Base-by-base conservation (phyloP, 257 asterid genomes). In the Nicotiana obtusifolia region DNA sequence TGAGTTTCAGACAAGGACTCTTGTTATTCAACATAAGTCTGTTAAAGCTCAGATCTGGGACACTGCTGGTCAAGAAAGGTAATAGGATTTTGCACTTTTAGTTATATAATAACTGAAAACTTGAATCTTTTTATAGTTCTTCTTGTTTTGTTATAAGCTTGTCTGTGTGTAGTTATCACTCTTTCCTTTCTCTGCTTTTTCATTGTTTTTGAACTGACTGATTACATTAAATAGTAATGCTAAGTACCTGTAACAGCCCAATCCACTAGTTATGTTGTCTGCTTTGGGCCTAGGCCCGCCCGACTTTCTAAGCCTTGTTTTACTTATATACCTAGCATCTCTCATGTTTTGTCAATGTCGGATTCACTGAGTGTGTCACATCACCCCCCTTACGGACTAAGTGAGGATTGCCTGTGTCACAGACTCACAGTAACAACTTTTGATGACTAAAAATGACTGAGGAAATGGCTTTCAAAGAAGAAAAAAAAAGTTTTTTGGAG, bases 41-140 rank as follows among this genome's bases (percentile, higher is more conserved):
- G 91, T 91, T 37, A 93, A 93, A 81, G 97, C 97, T 86, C 97
- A 93, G 97, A 91, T 93, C 93, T 93, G 97, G 97, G 97, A 93
- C 64, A 93, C 97, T 28, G 97, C 97, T 81, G 97, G 97, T 22
- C 97, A 93, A 84, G 97, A 93, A 75, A 83, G 97, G 97, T 93
- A 53, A 57, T 14, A 16, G 26, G 49, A 10, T 37, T 64, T 5
- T 41, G 2, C 30, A 41, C 37, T 31, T 28, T 28, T 4, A 61
- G 31, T 22, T 62, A 8, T 62, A 11, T 67, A 10, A 22, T 24
- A 8, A 13, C 52, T 66, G 24, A 10, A 66, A 33, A 66, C 0
- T 8, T 64, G 69, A 30, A 26, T 64, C 41, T 69, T 37, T 37
- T 53, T n/a, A n/a, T 11, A 69, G 33, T 20, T 77, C 69, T 56